Base-by-base conservation (phyloP, 2,329 filamentous ascomycete species). In the Aspergillus jensenii region DNA sequence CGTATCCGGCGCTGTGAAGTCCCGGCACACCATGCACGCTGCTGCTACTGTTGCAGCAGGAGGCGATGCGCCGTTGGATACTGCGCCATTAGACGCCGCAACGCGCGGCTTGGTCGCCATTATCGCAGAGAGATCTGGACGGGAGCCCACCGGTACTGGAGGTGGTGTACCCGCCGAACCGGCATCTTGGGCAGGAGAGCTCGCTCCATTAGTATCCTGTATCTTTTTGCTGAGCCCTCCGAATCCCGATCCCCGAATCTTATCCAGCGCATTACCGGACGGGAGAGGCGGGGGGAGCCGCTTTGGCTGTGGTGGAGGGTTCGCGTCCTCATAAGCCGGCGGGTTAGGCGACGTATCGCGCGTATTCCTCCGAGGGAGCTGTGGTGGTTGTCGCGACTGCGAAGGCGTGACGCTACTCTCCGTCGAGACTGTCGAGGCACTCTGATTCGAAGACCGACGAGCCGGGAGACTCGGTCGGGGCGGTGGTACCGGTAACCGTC, bases 1-100 rank as follows among this genome's bases (percentile, higher is more conserved):
- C 14, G 75, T 75, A 74, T 98, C 95, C 0, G 91, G 89, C 0
- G 77, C 86, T 6, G 90, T 92, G 74, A 96, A 98, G 76, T 98
- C 93, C 63, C 93, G 87, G 71, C 95, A 98, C 58, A 86, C 79
- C 52, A 96, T 81, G 72, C 95, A 98, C n/a, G 67, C 69, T 14
- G 65, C 62, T 37, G 62, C 66, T 17, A 64, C 54, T 39, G 53
- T 40, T 14, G 27, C 27, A 25, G 58, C 49, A 11, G 66, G 50
- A 15, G 25, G 23, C 9, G 25, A 40, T 12, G 65, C 27, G 27
- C 27, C 27, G 27, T 31, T 31, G 2, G 27, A 11, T 31, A 31
- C 52, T 27, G 67, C 47, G 2, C 56, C 41, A 12, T 55, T 54
- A 4, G 68, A 67, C n/a, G 60, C 60, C 40, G 65, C 59, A 40